phyloP scores from a whole-genome alignment of 1,284 basidiomycete genomes.

The Austropuccinia psidii region DNA sequence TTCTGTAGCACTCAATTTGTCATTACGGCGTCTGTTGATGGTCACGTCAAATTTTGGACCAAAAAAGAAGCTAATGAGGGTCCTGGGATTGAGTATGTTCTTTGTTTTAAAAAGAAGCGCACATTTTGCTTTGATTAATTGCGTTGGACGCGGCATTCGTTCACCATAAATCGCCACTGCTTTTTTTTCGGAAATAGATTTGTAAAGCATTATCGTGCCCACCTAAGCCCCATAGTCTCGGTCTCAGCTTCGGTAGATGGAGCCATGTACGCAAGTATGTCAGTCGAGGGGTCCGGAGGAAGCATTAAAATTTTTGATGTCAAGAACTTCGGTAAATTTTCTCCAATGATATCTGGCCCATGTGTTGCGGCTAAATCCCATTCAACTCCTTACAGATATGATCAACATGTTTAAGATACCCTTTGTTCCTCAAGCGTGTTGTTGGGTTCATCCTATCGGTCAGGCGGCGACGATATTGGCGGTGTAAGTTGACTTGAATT shows the following conservation, averaged over 20 bases:
- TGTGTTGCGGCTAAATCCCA: neutral
- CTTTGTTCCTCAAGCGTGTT: conserved; percentile 73
- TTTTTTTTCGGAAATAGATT: conserved; percentile 36
- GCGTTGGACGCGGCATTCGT: neutral
- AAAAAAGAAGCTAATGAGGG: conserved; percentile 60
- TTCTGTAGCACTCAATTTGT: conserved; percentile 72
- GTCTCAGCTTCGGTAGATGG: conserved; percentile 88
- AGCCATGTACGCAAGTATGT: conserved; percentile 70
- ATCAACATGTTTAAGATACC: conserved; percentile 93
- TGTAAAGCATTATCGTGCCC: conserved; percentile 58
- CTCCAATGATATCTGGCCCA: no score
- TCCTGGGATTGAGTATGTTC: conserved; percentile 47
- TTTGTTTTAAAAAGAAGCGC: neutral
- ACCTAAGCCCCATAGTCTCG: conserved; percentile 68
- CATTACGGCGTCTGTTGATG: conserved; percentile 88
- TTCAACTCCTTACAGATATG: conserved; percentile 63
- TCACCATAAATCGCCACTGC: neutral
- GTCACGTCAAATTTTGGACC: conserved; percentile 97
- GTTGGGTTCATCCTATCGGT: conserved; percentile 85
- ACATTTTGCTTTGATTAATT: neutral
- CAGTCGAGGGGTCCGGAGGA: conserved; percentile 56
- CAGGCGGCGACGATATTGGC: conserved; percentile 82
- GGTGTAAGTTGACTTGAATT: conserved; percentile 54
- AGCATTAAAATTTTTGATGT: conserved; percentile 91
- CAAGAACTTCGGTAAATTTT: conserved; percentile 79